phyloP scores from a whole-genome alignment of 306 rosid species.

The Lathyrus aphaca region DNA sequence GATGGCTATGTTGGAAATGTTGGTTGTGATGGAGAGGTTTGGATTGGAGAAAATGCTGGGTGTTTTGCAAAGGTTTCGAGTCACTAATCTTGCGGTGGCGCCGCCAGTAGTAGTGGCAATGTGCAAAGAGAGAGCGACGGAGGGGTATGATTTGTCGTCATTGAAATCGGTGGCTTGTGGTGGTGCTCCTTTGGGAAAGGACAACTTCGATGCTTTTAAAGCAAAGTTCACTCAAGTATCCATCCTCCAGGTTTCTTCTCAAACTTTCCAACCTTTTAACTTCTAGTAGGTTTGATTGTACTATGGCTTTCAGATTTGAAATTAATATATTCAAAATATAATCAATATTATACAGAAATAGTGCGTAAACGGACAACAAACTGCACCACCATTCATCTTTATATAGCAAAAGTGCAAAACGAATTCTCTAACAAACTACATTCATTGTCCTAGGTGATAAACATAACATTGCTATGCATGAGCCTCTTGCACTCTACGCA shows the following conservation, averaged over 20 bases:
- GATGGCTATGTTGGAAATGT: constrained; percentile 44
- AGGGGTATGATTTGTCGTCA: constrained; percentile 44
- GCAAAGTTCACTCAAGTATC: constrained; percentile 41
- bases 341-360: no score
- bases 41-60: constrained; percentile 44
- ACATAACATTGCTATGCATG: no score
- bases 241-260: constrained; percentile 36
- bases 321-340: no score
- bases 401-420: no score
- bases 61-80: constrained; percentile 48
- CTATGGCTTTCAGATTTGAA: no score
- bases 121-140: constrained; percentile 36
- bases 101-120: constrained; percentile 56
- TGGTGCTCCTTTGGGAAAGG: constrained; percentile 51
- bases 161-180: constrained; percentile 46
- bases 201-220: constrained; percentile 37
- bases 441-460: no score
- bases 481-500: no score
- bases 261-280: neutral
- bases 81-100: constrained; percentile 42
- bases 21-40: constrained; percentile 57
- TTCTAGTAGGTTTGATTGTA: no score
- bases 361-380: no score
- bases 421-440: no score
- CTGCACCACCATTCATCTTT: no score